Percentiles rank a stretch among this genome's conserved stretches.
Conservation (phyloP, 225 moss, liverwort and hornwort species). For the Polytrichum formosum region DNA sequence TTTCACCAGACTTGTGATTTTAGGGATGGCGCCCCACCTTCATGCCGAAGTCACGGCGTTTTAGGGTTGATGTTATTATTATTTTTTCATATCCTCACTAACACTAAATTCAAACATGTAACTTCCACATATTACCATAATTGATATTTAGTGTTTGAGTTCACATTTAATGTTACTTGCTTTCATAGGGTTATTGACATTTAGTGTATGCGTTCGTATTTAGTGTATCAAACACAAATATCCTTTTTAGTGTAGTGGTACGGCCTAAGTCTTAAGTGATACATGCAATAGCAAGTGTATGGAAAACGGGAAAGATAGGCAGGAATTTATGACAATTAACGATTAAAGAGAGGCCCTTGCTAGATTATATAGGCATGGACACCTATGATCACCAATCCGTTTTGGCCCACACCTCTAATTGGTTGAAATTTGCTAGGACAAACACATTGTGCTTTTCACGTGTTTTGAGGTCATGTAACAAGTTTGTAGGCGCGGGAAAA, state of each 20-base stretch:
- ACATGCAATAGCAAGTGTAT: conserved; percentile 37
- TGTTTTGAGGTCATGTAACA: conserved; percentile 69
- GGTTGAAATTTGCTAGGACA: conserved; percentile 34
- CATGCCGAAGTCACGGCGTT: too few relatives aligned
- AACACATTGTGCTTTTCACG: conserved; percentile 62
- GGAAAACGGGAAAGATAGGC: conserved; percentile 57
- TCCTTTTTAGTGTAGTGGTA: conserved; percentile 15
- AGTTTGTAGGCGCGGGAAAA: conserved; percentile 38
- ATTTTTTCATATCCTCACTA: too few relatives aligned
- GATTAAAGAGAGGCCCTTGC: conserved; percentile 57
- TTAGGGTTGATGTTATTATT: too few relatives aligned
- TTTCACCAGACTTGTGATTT: too few relatives aligned
- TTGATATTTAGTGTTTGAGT: too few relatives aligned
- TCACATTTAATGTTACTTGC: too few relatives aligned
- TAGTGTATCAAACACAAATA: too few relatives aligned
- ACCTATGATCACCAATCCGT: conserved; percentile 28
- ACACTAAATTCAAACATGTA: too few relatives aligned
- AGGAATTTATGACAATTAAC: conserved; percentile 38
- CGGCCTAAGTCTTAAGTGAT: conserved; percentile 48
- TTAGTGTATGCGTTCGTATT: too few relatives aligned
- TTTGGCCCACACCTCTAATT: conserved; percentile 15
- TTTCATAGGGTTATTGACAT: too few relatives aligned
- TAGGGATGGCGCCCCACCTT: too few relatives aligned
- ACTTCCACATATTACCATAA: too few relatives aligned
- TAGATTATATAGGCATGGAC: conserved; percentile 31